Conservation (phyloP, 2,329 filamentous ascomycete species). For the Pseudogymnoascus sp. region DNA sequence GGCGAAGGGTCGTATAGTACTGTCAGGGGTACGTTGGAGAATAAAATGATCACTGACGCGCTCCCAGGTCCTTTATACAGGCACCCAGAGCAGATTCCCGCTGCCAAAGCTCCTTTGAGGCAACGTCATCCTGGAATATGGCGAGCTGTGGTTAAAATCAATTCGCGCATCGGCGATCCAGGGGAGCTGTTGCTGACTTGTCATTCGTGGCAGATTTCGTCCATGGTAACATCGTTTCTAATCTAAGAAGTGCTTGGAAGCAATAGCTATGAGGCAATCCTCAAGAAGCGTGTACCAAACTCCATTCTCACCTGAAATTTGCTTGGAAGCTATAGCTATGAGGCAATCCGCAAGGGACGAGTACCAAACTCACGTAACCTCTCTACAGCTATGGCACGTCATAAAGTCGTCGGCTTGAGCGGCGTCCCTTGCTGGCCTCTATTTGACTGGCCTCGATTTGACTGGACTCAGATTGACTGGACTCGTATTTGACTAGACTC, state of each 20-base stretch:
- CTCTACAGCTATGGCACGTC: neutral
- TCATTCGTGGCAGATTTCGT: neutral
- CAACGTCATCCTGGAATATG: neutral
- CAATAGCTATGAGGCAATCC: neutral
- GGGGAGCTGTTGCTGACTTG: neutral
- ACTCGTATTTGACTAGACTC: no score
- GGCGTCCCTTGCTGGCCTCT: neutral
- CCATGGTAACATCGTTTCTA: neutral
- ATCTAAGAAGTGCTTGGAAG: neutral
- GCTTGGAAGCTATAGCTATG: neutral
- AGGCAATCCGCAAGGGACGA: neutral
- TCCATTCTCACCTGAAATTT: neutral
- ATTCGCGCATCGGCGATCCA: neutral
- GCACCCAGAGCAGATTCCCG: neutral
- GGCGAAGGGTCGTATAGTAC: neutral
- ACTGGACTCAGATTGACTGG: no score
- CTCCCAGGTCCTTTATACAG: neutral
- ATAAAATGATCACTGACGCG: neutral
- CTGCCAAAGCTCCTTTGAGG: neutral
- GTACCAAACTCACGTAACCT: neutral
- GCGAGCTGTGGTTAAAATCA: neutral
- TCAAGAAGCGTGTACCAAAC: neutral
- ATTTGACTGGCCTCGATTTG: neutral
- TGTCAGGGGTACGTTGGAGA: neutral
- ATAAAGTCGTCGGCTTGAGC: neutral